Evolutionary conservation across 768 basidiomycete species (phyloP).

Genomic region (Lactifluus hygrophoroides): DNA sequence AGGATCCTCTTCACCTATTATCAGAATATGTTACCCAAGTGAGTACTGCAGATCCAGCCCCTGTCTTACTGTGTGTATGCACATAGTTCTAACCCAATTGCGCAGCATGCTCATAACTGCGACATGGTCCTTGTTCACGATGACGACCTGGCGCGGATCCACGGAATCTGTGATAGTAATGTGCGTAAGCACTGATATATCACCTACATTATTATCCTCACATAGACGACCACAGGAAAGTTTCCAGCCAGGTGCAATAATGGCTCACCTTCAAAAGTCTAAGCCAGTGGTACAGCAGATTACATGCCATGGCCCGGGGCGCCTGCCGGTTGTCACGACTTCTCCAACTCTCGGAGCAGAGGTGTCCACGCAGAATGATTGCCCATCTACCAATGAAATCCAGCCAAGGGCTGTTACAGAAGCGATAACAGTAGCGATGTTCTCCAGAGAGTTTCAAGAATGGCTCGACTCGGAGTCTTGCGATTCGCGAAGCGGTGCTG

Average conservation of each 20-base stretch:
- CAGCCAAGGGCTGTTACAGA: background rate
- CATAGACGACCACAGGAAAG: background rate
- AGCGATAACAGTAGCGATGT: too few relatives aligned
- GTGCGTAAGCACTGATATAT: too few relatives aligned
- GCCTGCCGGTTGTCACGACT: too few relatives aligned
- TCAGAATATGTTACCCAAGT: background rate
- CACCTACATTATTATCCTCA: too few relatives aligned
- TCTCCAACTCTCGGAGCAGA: too few relatives aligned
- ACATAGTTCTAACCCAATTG: background rate
- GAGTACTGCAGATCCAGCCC: background rate
- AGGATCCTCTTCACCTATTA: too few relatives aligned
- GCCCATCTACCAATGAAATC: too few relatives aligned
- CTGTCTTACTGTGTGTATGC: background rate
- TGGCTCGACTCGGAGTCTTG: too few relatives aligned
- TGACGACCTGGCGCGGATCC: background rate
- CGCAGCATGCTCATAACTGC: background rate
- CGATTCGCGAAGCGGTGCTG: background rate
- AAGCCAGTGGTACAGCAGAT: background rate
- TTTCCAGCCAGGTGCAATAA: background rate
- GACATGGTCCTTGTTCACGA: slow-evolving; percentile 5
- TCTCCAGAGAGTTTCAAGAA: too few relatives aligned
- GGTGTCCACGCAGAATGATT: background rate
- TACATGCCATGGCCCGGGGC: background rate
- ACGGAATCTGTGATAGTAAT: too few relatives aligned
- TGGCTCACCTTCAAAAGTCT: background rate